Conservation (phyloP, 768 basidiomycete species). For the Filobasidium wieringae region DNA sequence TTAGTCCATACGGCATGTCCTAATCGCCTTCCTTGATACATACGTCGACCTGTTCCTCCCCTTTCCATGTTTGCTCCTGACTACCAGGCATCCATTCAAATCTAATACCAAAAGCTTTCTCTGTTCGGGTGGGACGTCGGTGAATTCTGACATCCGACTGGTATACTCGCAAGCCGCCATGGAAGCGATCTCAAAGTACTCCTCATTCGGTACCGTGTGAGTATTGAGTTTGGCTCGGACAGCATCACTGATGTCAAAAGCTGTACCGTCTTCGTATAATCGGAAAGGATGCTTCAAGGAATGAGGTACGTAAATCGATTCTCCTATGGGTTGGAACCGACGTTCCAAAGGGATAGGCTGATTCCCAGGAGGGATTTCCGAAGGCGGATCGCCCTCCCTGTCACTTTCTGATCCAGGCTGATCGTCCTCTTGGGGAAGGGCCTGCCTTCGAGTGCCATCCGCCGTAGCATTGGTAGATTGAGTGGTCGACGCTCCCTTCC, state of each 20-base stretch:
- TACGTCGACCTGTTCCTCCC: conserved; percentile 1
- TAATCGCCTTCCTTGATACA: background rate
- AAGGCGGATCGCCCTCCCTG: too few species aligned
- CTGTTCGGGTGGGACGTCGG: background rate
- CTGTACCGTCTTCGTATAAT: background rate
- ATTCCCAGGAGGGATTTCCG: too few species aligned
- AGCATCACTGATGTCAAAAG: conserved; percentile 2
- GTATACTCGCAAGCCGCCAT: conserved; percentile 3
- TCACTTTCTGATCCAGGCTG: too few species aligned
- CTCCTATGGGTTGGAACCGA: conserved; percentile 1
- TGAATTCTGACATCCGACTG: background rate
- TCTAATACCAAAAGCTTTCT: conserved; percentile 34
- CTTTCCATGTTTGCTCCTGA: conserved; percentile 7
- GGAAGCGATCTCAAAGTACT: conserved; percentile 4
- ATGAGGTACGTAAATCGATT: background rate
- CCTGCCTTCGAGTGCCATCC: too few species aligned
- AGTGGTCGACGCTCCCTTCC: too few species aligned
- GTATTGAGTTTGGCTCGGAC: background rate
- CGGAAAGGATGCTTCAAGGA: conserved; percentile 13
- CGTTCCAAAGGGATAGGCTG: too few species aligned
- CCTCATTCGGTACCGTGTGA: background rate
- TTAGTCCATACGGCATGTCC: too few species aligned
- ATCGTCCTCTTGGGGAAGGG: too few species aligned
- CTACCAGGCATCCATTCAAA: conserved; percentile 34
- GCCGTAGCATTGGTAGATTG: too few species aligned